A percentile compares a stretch with the other conserved stretches of the same genome.
Conservation (phyloP, 1,139 yeast genomes). For the Insectozyma bohioensis region DNA sequence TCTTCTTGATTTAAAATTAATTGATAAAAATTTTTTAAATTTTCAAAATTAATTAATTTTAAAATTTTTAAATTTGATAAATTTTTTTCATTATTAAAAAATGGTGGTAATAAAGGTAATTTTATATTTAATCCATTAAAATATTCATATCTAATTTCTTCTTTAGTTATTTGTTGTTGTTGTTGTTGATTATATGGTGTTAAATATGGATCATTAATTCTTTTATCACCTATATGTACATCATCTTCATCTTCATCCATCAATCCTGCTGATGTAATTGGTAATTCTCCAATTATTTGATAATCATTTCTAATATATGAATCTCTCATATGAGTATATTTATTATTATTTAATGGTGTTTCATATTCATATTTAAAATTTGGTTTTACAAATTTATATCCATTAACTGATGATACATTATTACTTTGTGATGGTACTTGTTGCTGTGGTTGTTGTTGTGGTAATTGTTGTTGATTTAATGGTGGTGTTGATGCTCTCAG, state of each 20-base stretch:
- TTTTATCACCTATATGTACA: constrained; percentile 40
- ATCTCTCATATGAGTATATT: constrained; percentile 11
- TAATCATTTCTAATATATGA: constrained; percentile 20
- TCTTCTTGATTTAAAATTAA: constrained; percentile 18
- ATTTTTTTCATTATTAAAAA: constrained; percentile 13
- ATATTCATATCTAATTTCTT: constrained; percentile 15
- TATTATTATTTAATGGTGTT: constrained; percentile 21
- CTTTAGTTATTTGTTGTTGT: constrained; percentile 6
- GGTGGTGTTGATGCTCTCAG: constrained; percentile 32
- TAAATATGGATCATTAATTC: constrained; percentile 42
- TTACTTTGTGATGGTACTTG: constrained; percentile 16
- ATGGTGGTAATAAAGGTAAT: constrained; percentile 23
- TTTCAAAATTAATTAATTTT: constrained; percentile 20
- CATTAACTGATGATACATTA: constrained; percentile 30
- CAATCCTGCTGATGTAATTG: constrained; percentile 36
- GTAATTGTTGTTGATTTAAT: constrained; percentile 7
- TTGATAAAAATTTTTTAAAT: constrained; percentile 28
- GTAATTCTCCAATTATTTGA: constrained; percentile 35
- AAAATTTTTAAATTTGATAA: constrained; percentile 18
- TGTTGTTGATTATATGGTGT: constrained; percentile 11
- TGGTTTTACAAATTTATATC: constrained; percentile 36
- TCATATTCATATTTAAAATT: constrained; percentile 17
- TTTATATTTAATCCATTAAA: constrained; percentile 14
- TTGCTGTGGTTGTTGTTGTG: constrained; percentile 6
- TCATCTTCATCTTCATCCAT: constrained; percentile 35